Evolutionary conservation across 352 stramenopile species (phyloP), one percentile per base, ranked within the genome.

Genomic region (Pythium periplocum): DNA sequence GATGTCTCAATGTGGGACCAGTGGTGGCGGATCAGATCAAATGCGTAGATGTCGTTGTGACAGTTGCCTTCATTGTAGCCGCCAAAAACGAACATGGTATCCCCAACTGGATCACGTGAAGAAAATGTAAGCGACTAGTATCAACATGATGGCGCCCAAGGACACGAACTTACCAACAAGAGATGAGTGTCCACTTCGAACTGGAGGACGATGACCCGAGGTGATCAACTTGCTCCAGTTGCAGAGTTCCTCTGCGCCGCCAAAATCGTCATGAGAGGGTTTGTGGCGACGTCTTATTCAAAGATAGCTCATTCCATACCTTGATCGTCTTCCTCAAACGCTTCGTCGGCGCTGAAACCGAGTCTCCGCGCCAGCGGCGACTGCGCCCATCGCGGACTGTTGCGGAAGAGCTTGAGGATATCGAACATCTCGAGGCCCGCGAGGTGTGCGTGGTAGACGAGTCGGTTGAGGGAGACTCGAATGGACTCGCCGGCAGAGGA

Each of bases 61-160:
- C 82, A 92, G 62, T 89, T 87, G 40, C 82, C 82, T 66, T 92
- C 78, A 61, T 92, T 90, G 75, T 92, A 92, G 17, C 82, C 82
- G 26, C 82, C 82, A 53, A 92, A 92, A 32, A 90, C 69, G 53
- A 89, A 92, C 82, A 90, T 92, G 53, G 76, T 73, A 57, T 86
- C 75, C 17, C 64, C 77, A 33, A 91, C 81, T 90, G 50, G 33
- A 50, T 32, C 32, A 31, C 17, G 17, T 26, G 17, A 26, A 26
- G 17, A 26, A 26, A 26, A 26, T 26, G 17, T 26, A 26, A 26
- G 17, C 17, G 17, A 26, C 17, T 26, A 26, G 17, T 26, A 26
- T 26, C 17, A 26, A 26, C 17, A 26, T 26, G 17, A 26, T 26
- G 17, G 17, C 17, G 17, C 17, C 17, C 17, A 26, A 26, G 9